Percentiles rank a stretch among this genome's conserved stretches.
These are phyloP conservation scores for Cladophialophora bantiana DNA, from an alignment of 2,329 filamentous ascomycete species.

Conservation along the genomic window DNA sequence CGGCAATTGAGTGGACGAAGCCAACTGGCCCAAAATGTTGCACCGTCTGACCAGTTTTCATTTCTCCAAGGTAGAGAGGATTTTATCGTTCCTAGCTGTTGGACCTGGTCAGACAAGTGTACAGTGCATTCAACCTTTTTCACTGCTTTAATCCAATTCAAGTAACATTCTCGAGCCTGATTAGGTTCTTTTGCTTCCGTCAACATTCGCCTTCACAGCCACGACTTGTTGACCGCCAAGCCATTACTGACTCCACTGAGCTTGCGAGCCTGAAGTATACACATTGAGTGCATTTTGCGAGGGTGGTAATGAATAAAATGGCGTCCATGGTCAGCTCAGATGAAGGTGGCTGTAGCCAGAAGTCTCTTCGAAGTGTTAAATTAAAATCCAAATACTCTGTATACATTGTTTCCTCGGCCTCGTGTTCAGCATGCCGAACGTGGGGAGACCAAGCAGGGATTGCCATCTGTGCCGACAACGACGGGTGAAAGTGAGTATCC, in stretches of 20 bases:
- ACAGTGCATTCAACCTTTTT: neutral
- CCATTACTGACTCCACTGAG: neutral
- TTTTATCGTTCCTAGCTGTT: neutral
- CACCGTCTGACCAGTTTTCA: neutral
- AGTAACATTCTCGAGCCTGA: no score
- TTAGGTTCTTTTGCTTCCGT: neutral
- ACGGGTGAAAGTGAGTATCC: conserved; percentile 34
- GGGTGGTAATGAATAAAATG: conserved; percentile 17
- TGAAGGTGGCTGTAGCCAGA: neutral
- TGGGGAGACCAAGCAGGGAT: conserved; percentile 36
- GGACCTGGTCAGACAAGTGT: neutral
- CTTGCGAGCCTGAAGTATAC: conserved; percentile 3
- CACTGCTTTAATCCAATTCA: neutral
- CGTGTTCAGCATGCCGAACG: conserved; percentile 33
- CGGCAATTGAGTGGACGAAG: neutral
- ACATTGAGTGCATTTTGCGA: conserved; percentile 20
- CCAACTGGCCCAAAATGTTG: neutral
- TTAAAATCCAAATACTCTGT: neutral
- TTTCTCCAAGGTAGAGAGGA: neutral
- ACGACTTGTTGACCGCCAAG: neutral
- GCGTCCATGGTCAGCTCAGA: neutral
- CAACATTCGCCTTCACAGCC: neutral
- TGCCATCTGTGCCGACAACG: conserved; percentile 36
- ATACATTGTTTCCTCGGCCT: neutral
- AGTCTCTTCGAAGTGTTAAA: neutral